Evolutionary conservation across 129 eudicot genomes (phyloP).

Genomic region (Erigeron canadensis): DNA sequence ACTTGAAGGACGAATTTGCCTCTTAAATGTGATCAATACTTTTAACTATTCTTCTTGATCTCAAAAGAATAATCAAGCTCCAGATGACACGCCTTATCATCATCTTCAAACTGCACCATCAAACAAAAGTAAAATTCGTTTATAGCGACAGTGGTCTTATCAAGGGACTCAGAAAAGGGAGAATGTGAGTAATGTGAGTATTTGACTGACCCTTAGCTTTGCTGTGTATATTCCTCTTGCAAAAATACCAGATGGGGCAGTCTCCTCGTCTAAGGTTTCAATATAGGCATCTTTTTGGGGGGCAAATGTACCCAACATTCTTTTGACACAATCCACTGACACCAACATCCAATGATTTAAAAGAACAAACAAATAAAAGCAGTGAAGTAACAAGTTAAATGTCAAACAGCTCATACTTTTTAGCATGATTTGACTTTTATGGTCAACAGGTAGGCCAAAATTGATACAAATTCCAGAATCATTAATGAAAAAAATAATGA

Average conservation of each 20-base stretch:
- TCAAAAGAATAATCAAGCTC: conserved; percentile 80
- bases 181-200: too few relatives aligned
- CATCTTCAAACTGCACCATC: conserved; percentile 76
- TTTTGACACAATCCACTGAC: conserved; percentile 74
- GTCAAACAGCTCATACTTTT: background rate
- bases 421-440: conserved; percentile 17
- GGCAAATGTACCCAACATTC: conserved; percentile 89
- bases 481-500: background rate
- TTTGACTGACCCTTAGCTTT: conserved; percentile 68
- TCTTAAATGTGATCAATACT: background rate
- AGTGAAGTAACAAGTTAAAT: background rate
- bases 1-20: conserved; percentile 22
- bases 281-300: conserved; percentile 72
- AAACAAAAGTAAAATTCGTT: background rate
- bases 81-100: conserved; percentile 74
- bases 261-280: conserved; percentile 76
- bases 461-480: background rate
- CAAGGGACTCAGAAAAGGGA: conserved; percentile 2
- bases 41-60: conserved; percentile 55
- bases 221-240: conserved; percentile 87
- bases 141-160: background rate
- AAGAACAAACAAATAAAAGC: background rate
- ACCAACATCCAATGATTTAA: conserved; percentile 19
- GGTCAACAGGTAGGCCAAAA: conserved; percentile 17
- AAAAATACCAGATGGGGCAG: conserved; percentile 76